Evolutionary conservation across 192 early-diverging fungal genomes (phyloP).

Genomic region (Piromyces sp.): DNA sequence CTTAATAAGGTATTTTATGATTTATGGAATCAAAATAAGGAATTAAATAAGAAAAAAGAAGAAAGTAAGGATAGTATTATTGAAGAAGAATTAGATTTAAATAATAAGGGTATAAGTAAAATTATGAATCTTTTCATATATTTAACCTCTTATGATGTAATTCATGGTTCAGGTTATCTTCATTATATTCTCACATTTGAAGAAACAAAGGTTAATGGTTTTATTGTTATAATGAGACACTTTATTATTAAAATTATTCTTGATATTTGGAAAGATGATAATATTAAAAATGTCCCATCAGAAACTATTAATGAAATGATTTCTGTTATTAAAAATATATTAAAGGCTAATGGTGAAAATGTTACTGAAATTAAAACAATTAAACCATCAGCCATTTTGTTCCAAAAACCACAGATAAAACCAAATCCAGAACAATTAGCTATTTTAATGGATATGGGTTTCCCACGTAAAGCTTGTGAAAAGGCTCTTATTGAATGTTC

Average conservation of each 20-base stretch:
- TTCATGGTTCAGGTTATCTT: not conserved
- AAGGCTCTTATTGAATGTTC: conserved; percentile 53
- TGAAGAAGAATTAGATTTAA: not conserved
- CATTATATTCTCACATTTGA: not conserved
- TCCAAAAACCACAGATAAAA: not conserved
- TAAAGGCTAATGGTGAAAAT: not conserved
- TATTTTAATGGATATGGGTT: conserved; percentile 59
- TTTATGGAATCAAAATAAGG: not conserved
- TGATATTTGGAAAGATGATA: not conserved
- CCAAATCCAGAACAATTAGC: not conserved
- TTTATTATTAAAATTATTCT: not conserved
- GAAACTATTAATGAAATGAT: not conserved
- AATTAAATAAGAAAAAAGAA: not conserved
- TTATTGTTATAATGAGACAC: not conserved
- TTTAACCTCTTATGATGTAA: not conserved
- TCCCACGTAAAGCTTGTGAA: conserved; percentile 56
- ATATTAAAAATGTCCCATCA: not conserved
- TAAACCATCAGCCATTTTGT: not conserved
- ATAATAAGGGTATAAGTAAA: not conserved
- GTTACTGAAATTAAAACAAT: not conserved
- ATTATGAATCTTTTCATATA: not conserved
- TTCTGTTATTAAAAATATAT: not conserved
- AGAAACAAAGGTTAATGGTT: not conserved
- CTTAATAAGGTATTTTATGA: not conserved
- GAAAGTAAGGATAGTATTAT: not conserved